phyloP scores from a whole-genome alignment of 2,329 filamentous ascomycete species.

The Fusarium xyrophilum region DNA sequence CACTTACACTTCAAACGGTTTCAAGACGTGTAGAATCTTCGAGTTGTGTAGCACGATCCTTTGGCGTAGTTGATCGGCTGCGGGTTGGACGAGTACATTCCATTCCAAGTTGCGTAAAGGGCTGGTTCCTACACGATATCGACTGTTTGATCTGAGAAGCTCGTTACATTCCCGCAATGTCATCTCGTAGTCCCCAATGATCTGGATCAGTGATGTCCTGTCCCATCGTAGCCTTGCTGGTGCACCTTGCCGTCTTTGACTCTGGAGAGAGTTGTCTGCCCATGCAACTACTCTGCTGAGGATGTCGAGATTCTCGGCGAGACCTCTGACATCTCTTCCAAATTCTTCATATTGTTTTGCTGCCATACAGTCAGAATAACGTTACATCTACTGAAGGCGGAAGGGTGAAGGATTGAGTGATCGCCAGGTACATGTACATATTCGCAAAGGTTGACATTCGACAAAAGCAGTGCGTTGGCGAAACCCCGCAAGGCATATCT shows the following conservation, averaged over 20 bases:
- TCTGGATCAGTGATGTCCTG: slow-evolving; percentile 32
- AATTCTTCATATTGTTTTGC: slow-evolving; percentile 46
- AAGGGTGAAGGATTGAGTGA: neutral
- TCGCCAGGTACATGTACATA: neutral
- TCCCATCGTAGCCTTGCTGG: slow-evolving; percentile 37
- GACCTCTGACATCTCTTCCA: slow-evolving; percentile 42
- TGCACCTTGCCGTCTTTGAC: slow-evolving; percentile 34
- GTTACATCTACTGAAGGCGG: neutral
- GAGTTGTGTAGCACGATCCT: slow-evolving; percentile 47
- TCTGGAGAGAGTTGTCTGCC: slow-evolving; percentile 41
- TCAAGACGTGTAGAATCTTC: slow-evolving; percentile 45
- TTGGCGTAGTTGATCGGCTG: slow-evolving; percentile 43
- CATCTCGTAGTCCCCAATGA: slow-evolving; percentile 44
- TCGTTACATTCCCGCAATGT: slow-evolving; percentile 45
- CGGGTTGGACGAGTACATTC: slow-evolving; percentile 47
- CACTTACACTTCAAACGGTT: slow-evolving; percentile 49
- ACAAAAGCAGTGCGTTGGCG: neutral
- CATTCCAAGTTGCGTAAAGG: slow-evolving; percentile 47
- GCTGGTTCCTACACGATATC: slow-evolving; percentile 38
- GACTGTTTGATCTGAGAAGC: slow-evolving; percentile 42
- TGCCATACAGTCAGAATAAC: slow-evolving; percentile 19
- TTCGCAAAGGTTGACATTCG: neutral
- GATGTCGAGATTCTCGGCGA: slow-evolving; percentile 44
- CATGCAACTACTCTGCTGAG: slow-evolving; percentile 41
- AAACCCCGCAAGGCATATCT: slow-evolving; percentile 30